A percentile compares a stretch with the other conserved stretches of the same genome.
These are phyloP conservation scores for Tolypocladium sp. DNA, from an alignment of 2,329 filamentous ascomycete species.

Conservation along the genomic window DNA sequence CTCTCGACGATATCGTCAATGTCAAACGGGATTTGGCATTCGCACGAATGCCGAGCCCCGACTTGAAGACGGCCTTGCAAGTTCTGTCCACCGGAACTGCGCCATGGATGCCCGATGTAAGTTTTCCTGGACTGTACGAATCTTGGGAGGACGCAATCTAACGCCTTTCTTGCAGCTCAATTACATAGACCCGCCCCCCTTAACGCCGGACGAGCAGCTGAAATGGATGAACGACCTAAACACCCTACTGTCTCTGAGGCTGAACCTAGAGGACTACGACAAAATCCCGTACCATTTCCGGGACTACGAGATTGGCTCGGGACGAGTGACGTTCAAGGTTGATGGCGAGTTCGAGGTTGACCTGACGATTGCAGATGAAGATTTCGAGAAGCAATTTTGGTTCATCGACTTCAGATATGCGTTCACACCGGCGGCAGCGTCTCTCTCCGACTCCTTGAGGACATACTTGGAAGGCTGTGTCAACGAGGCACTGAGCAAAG, in stretches of 20 bases:
- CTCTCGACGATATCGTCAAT: slow-evolving; percentile 55
- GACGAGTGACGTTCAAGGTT: slow-evolving; percentile 84
- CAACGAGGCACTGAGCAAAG: slow-evolving; percentile 60
- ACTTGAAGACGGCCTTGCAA: slow-evolving; percentile 82
- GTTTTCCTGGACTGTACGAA: slow-evolving; percentile 14
- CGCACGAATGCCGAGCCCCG: slow-evolving; percentile 78
- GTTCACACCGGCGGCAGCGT: slow-evolving; percentile 60
- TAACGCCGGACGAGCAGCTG: slow-evolving; percentile 64
- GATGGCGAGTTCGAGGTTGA: slow-evolving; percentile 85
- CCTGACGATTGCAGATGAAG: slow-evolving; percentile 80
- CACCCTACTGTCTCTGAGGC: slow-evolving; percentile 68
- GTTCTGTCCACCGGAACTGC: slow-evolving; percentile 71
- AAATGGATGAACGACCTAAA: slow-evolving; percentile 74
- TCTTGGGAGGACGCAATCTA: slow-evolving; percentile 6
- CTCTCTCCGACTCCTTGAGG: slow-evolving; percentile 54
- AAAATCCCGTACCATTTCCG: slow-evolving; percentile 65
- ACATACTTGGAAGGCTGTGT: slow-evolving; percentile 59
- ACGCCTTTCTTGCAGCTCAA: slow-evolving; percentile 45
- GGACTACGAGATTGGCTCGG: slow-evolving; percentile 69
- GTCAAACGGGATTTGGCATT: slow-evolving; percentile 64
- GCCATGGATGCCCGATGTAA: slow-evolving; percentile 69
- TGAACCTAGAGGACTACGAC: slow-evolving; percentile 79
- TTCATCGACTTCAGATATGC: slow-evolving; percentile 86
- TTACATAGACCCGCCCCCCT: slow-evolving; percentile 64
- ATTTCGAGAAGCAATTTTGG: slow-evolving; percentile 76